Conservation (phyloP, 1,284 basidiomycete species). For the Phlebopus sp. region DNA sequence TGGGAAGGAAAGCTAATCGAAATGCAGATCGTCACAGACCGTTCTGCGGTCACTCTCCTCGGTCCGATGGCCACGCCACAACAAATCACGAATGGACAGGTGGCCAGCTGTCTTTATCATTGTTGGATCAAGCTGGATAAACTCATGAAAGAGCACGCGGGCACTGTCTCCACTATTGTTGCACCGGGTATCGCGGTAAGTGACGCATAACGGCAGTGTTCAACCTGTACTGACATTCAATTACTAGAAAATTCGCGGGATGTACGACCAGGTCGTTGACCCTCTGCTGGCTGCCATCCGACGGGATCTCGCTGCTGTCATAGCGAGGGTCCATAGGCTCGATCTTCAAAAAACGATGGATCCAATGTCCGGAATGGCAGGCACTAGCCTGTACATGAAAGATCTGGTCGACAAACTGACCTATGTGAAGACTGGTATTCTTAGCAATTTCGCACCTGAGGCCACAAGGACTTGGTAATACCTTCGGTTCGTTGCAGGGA, state of each 20-base stretch:
- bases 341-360: slow-evolving; percentile 76
- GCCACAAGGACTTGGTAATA: slow-evolving; percentile 67
- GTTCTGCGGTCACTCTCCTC: slow-evolving; percentile 70
- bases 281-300: slow-evolving; percentile 73
- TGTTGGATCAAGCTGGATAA: slow-evolving; percentile 69
- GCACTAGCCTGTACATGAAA: slow-evolving; percentile 83
- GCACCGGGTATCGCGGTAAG: slow-evolving; percentile 61
- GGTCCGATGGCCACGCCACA: slow-evolving; percentile 78
- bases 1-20: not conserved
- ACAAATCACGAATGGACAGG: slow-evolving; percentile 71
- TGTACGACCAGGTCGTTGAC: slow-evolving; percentile 65
- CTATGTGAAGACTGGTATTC: slow-evolving; percentile 75
- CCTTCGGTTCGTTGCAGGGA: slow-evolving; percentile 1
- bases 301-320: slow-evolving; percentile 74
- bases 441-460: slow-evolving; percentile 73
- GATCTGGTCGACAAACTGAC: slow-evolving; percentile 83
- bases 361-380: slow-evolving; percentile 58
- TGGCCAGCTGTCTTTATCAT: slow-evolving; percentile 78
- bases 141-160: slow-evolving; percentile 69
- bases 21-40: slow-evolving; percentile 68
- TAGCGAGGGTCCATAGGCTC: slow-evolving; percentile 78
- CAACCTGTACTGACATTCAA: slow-evolving; percentile 1
- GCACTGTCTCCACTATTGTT: slow-evolving; percentile 59
- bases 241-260: slow-evolving; percentile 52
- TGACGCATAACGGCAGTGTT: not conserved